Evolutionary conservation across 768 basidiomycete species (phyloP).

Genomic region (Boletus patriciae): DNA sequence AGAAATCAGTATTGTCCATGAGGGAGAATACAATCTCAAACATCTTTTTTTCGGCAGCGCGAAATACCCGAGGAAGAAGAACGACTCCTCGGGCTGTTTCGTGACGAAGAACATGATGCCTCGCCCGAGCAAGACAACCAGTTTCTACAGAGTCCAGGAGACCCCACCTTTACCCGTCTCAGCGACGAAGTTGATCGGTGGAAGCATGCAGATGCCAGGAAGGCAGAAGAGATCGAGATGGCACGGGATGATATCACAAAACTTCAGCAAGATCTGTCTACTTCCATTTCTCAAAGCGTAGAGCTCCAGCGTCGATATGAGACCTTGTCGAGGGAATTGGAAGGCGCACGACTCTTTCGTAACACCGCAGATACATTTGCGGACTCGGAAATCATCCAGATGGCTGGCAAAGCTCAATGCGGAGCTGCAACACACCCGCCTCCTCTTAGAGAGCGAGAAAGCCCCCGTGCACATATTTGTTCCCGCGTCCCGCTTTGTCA

Average conservation of each 20-base stretch:
- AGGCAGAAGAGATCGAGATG: background rate
- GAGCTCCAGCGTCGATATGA: background rate
- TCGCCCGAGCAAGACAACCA: background rate
- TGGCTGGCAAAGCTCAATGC: conserved; percentile 1
- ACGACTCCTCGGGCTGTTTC: background rate
- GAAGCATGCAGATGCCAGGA: background rate
- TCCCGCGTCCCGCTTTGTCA: too few relatives aligned
- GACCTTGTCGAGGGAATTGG: background rate
- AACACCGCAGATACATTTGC: conserved; percentile 1
- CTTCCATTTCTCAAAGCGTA: background rate
- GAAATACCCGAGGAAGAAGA: background rate
- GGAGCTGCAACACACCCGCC: conserved; percentile 3
- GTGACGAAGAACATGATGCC: background rate
- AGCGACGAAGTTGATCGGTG: background rate
- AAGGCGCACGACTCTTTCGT: background rate
- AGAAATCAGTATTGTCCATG: background rate
- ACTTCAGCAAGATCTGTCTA: background rate
- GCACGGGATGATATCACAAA: background rate
- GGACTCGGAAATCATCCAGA: conserved; percentile 4
- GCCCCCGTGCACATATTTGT: too few relatives aligned
- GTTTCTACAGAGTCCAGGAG: background rate
- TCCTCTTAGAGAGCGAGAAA: too few relatives aligned
- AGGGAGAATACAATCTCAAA: background rate
- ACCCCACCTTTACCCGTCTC: background rate
- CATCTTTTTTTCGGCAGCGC: background rate